phyloP scores from a whole-genome alignment of 2,329 filamentous ascomycete species.

The Paraphaeosphaeria sporulosa region DNA sequence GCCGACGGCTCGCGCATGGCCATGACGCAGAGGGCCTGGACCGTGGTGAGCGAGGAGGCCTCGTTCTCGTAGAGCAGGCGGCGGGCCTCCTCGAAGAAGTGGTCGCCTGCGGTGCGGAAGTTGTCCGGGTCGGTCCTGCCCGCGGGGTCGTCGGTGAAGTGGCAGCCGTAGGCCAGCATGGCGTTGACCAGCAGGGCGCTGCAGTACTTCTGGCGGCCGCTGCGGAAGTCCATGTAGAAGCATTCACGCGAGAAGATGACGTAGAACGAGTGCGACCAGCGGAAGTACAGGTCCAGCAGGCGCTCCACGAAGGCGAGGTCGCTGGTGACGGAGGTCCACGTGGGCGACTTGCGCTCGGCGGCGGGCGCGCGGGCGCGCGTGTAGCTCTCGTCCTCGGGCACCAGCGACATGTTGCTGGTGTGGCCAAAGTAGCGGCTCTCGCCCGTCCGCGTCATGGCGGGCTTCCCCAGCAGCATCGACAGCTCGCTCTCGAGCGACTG shows the following conservation, averaged over 20 bases:
- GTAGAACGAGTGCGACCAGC: constrained; percentile 78
- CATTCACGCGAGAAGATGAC: constrained; percentile 75
- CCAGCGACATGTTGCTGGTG: constrained; percentile 47
- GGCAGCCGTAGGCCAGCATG: constrained; percentile 70
- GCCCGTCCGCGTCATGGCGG: constrained; percentile 41
- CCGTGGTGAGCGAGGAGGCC: constrained; percentile 71
- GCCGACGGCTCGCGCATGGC: constrained; percentile 76
- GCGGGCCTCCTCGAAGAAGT: constrained; percentile 76
- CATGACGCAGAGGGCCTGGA: constrained; percentile 80
- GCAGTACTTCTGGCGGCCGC: constrained; percentile 70
- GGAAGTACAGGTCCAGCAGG: constrained; percentile 71
- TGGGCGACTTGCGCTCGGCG: constrained; percentile 31
- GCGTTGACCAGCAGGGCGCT: constrained; percentile 72
- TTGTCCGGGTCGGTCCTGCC: constrained; percentile 70
- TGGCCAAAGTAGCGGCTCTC: constrained; percentile 49
- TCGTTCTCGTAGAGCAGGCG: constrained; percentile 66
- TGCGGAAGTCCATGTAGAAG: constrained; percentile 71
- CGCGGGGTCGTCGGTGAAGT: constrained; percentile 70
- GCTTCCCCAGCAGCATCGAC: constrained; percentile 48
- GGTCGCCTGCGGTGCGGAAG: constrained; percentile 71
- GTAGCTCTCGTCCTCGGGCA: constrained; percentile 45
- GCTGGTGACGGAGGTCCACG: constrained; percentile 68
- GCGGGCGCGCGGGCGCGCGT: constrained; percentile 22
- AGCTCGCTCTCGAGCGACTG: constrained; percentile 46
- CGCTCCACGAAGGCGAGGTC: constrained; percentile 68